Base-by-base conservation (phyloP, 805 yeast species). In the Saccharomyces mikatae region DNA sequence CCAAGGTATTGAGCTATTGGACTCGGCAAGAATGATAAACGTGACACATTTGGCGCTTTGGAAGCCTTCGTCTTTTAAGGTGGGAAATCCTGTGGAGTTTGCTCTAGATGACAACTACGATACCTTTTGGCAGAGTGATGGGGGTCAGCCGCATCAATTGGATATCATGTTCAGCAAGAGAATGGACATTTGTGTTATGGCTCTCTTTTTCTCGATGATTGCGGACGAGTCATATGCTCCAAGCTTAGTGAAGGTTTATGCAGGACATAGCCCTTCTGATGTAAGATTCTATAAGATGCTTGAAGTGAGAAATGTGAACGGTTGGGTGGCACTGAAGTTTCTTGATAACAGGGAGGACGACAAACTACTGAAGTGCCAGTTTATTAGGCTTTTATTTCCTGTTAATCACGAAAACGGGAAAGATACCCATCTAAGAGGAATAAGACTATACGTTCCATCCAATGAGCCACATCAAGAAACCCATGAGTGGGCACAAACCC, bases 221-320 rank as follows among this genome's bases (percentile, higher is more conserved):
- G 71, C 81, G 4, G 99, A 94, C 69, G 98, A 94, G 67, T 87
- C 96, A 22, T 94, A 95, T 65, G 90, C 99, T 0, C 99, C 99
- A 0, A 61, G 60, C 44, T 48, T 62, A 4, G 58, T 71, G 22
- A 64, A 68, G 47, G 51, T 71, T 1, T 70, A 66, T 52, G 71
- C 59, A 4, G 74, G 74, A 0, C 64, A 65, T 27, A 58, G 67
- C 31, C 62, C 65, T 0, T 54, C 64, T 1, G 72, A 71, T 56
- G 60, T 63, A 10, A 54, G 58, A 10, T 59, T 61, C 31, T 65
- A 67, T 57, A 68, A 66, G 49, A 57, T 59, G 4, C 48, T 65
- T 17, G 68, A 61, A 21, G 59, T 67, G 2, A 52, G 60, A 22
- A 61, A 61, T 47, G 60, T 66, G 49, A 69, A 69, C 49, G 71